Evolutionary conservation across 1,284 basidiomycete species (phyloP).

Genomic region (Fomitopsis pinicola): DNA sequence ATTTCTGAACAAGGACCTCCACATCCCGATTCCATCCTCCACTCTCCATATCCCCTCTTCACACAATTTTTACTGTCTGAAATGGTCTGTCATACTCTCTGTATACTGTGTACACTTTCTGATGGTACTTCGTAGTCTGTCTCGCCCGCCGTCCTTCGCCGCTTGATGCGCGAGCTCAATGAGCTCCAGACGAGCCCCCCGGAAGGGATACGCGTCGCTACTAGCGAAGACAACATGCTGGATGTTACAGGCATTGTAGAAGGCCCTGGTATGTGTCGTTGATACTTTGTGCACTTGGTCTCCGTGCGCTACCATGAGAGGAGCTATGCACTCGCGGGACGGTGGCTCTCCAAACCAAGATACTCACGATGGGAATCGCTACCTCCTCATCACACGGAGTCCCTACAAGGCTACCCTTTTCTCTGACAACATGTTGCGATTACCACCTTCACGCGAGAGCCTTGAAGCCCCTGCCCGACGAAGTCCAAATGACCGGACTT

Average conservation of each 20-base stretch:
- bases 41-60: not conserved
- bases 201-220: conserved; percentile 83
- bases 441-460: no score
- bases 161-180: conserved; percentile 80
- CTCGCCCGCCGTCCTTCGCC: conserved; percentile 57
- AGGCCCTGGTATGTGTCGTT: conserved; percentile 61
- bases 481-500: no score
- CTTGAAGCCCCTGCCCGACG: no score
- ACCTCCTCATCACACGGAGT: no score
- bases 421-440: no score
- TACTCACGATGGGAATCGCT: no score
- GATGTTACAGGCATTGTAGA: conserved; percentile 79
- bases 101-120: not conserved
- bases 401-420: no score
- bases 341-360: no score
- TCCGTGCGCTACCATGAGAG: not conserved
- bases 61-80: not conserved
- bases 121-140: conserved; percentile 29
- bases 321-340: not conserved
- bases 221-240: conserved; percentile 80
- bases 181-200: conserved; percentile 78
- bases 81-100: not conserved
- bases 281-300: not conserved
- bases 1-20: conserved; percentile 19
- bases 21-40: not conserved